Conservation (phyloP, 441 rosid genomes). For the Hura crepitans region DNA sequence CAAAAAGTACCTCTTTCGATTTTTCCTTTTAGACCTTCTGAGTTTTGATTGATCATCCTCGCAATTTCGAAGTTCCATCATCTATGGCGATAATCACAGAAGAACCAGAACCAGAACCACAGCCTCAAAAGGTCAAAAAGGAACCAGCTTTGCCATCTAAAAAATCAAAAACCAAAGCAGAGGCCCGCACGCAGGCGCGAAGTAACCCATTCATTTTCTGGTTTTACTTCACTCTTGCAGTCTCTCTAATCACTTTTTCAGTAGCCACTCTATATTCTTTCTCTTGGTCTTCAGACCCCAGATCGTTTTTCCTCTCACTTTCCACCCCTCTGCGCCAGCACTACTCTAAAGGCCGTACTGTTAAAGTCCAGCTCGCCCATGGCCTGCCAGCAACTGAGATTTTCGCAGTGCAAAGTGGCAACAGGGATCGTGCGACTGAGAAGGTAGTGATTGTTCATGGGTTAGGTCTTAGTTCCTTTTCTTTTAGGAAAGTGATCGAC, state of each 20-base stretch:
- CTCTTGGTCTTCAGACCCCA: slow-evolving; percentile 47
- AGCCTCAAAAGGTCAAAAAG: slow-evolving; percentile 11
- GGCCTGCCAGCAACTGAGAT: slow-evolving; percentile 53
- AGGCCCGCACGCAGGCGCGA: slow-evolving; percentile 4
- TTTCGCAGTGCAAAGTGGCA: slow-evolving; percentile 51
- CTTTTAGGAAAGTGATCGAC: slow-evolving; percentile 46
- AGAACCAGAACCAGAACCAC: slow-evolving; percentile 28
- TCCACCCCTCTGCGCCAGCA: slow-evolving; percentile 63
- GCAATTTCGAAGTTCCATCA: neutral
- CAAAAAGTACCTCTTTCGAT: too few relatives aligned
- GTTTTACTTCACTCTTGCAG: slow-evolving; percentile 35
- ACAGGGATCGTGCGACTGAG: slow-evolving; percentile 32
- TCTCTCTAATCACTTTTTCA: slow-evolving; percentile 39
- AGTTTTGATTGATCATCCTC: slow-evolving; percentile 1
- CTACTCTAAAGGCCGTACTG: slow-evolving; percentile 64
- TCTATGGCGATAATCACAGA: slow-evolving; percentile 36
- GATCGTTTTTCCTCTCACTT: slow-evolving; percentile 71
- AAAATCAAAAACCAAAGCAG: slow-evolving; percentile 13
- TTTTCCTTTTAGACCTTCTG: too few relatives aligned
- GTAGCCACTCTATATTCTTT: slow-evolving; percentile 36
- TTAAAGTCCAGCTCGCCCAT: slow-evolving; percentile 56
- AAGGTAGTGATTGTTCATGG: slow-evolving; percentile 72
- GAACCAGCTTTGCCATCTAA: slow-evolving; percentile 18
- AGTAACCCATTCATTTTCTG: slow-evolving; percentile 34
- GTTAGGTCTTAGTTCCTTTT: slow-evolving; percentile 70